Evolutionary conservation across 2,329 filamentous ascomycete genomes (phyloP).

Genomic region (Cryphonectria japonica): DNA sequence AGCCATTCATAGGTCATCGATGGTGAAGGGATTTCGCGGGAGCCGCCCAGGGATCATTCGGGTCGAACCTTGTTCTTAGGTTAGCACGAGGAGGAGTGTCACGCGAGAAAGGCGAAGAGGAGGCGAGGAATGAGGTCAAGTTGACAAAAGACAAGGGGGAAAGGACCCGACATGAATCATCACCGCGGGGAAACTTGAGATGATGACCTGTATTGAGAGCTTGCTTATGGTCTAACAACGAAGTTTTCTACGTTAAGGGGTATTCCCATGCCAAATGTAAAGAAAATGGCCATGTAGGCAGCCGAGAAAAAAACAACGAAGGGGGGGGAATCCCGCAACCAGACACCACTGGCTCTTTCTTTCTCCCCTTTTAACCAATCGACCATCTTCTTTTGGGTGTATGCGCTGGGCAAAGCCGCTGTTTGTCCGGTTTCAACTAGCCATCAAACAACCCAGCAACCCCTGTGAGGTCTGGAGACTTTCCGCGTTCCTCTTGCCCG

Average conservation of each 20-base stretch:
- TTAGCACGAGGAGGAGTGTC: background rate
- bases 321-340: background rate
- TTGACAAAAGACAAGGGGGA: background rate
- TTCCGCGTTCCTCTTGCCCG: conserved; percentile 32
- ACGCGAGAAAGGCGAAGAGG: background rate
- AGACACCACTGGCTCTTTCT: background rate
- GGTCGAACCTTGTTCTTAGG: background rate
- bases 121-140: conserved; percentile 1
- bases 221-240: conserved; percentile 3
- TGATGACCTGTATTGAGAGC: background rate
- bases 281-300: conserved; percentile 1
- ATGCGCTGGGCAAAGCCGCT: background rate
- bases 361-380: background rate
- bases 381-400: background rate
- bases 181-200: background rate
- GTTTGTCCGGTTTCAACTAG: conserved; percentile 2
- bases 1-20: background rate
- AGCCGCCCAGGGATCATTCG: background rate
- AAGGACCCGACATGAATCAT: background rate
- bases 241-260: conserved; percentile 4
- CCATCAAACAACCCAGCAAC: conserved; percentile 56
- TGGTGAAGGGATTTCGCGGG: background rate
- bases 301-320: conserved; percentile 7
- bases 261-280: conserved; percentile 1
- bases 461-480: conserved; percentile 58